phyloP scores from a whole-genome alignment of 805 yeast species.

The Blastobotrys attinorum region DNA sequence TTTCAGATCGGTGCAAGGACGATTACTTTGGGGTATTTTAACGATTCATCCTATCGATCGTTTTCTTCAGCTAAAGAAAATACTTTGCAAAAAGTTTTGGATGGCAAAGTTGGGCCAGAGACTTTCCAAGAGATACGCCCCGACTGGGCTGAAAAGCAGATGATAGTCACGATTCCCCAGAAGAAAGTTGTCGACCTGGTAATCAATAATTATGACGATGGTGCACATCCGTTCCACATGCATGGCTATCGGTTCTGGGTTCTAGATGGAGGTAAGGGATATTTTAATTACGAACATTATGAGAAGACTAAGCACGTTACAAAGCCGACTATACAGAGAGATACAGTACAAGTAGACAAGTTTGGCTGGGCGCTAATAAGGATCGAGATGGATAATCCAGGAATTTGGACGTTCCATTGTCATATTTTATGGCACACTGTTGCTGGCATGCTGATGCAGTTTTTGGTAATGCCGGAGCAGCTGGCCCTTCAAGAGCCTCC shows the following conservation, averaged over 20 bases:
- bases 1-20: constrained; percentile 29
- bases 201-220: constrained; percentile 72
- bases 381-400: constrained; percentile 82
- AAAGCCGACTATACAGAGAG: constrained; percentile 41
- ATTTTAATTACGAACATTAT: constrained; percentile 37
- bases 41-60: constrained; percentile 18
- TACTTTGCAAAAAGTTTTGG: background rate
- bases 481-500: constrained; percentile 21
- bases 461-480: constrained; percentile 20
- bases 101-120: constrained; percentile 32
- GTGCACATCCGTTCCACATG: constrained; percentile 89
- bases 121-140: no score
- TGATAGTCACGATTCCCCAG: constrained; percentile 44
- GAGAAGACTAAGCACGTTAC: constrained; percentile 35
- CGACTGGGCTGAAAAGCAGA: constrained; percentile 47
- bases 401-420: constrained; percentile 93
- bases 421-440: constrained; percentile 92
- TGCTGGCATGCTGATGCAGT: constrained; percentile 56
- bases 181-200: constrained; percentile 66
- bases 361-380: constrained; percentile 48
- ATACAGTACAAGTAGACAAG: constrained; percentile 63
- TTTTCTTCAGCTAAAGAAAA: constrained; percentile 1
- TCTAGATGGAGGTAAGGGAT: constrained; percentile 47
- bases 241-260: constrained; percentile 87
- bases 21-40: constrained; percentile 29